Conservation (phyloP, 2,329 filamentous ascomycete species). For the Penicillium sp. region DNA sequence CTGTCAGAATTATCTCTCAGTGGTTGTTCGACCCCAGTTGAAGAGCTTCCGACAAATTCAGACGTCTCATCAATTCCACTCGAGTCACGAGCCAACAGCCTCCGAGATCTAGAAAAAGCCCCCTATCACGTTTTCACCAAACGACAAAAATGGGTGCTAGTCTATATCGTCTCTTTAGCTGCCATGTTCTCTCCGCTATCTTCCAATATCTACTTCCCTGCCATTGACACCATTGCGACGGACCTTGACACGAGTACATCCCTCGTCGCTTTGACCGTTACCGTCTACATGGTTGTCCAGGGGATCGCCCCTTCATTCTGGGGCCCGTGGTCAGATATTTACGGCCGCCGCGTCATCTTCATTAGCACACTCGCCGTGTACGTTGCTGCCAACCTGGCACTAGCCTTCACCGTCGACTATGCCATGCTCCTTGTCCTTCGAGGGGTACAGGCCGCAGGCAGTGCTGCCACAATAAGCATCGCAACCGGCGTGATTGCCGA, state of each 20-base stretch:
- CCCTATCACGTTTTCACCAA: constrained; percentile 5
- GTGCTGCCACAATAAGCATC: constrained; percentile 25
- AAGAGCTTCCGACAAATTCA: too few relatives aligned
- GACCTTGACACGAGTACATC: constrained; percentile 20
- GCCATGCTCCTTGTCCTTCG: constrained; percentile 27
- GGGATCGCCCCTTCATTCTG: constrained; percentile 29
- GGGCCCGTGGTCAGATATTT: constrained; percentile 27
- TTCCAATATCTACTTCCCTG: constrained; percentile 34
- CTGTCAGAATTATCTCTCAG: too few relatives aligned
- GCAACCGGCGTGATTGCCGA: constrained; percentile 31
- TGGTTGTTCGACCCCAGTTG: too few relatives aligned
- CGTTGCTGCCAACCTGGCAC: constrained; percentile 28
- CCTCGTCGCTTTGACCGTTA: constrained; percentile 28
- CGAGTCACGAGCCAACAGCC: too few relatives aligned
- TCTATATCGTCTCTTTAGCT: constrained; percentile 37
- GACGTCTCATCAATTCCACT: too few relatives aligned
- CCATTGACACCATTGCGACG: constrained; percentile 21
- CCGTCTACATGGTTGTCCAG: constrained; percentile 26
- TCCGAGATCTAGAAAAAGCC: too few relatives aligned
- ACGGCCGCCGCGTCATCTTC: constrained; percentile 29
- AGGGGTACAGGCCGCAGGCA: constrained; percentile 28
- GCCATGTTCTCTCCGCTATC: constrained; percentile 44
- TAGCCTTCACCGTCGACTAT: constrained; percentile 28
- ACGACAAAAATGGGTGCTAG: constrained; percentile 34
- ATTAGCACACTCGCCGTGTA: constrained; percentile 27